phyloP scores from a whole-genome alignment of 768 basidiomycete species.

The Suillus clintonianus region DNA sequence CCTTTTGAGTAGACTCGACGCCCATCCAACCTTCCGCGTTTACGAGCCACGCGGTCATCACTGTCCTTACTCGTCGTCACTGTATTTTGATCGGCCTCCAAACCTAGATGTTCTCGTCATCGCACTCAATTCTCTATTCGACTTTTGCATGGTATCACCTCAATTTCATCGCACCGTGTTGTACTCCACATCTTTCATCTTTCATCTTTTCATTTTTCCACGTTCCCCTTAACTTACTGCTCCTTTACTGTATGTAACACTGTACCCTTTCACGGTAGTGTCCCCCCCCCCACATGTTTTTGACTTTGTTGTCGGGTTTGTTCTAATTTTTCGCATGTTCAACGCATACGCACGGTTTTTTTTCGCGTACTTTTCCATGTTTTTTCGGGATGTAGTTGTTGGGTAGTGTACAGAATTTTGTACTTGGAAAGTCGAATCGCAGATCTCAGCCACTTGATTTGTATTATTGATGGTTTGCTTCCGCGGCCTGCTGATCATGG shows the following conservation, averaged over 20 bases:
- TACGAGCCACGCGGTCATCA: not conserved
- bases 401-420: not conserved
- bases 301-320: not conserved
- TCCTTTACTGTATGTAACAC: not conserved
- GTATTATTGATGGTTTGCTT: not conserved
- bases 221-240: not conserved
- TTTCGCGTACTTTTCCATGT: not conserved
- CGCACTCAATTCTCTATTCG: not conserved
- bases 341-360: not conserved
- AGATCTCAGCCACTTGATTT: not conserved
- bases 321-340: not conserved
- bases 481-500: not conserved
- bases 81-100: not conserved
- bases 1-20: not conserved
- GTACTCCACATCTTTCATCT: not conserved
- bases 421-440: not conserved
- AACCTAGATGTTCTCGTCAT: not conserved
- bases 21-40: not conserved
- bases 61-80: conserved; percentile 2
- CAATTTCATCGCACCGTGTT: not conserved
- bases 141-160: conserved; percentile 1
- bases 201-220: too few species aligned
- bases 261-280: not conserved
- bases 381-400: not conserved
- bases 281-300: not conserved